Conservation (phyloP, 371 early-diverging fungal genomes). For the Zychaea mexicana region DNA sequence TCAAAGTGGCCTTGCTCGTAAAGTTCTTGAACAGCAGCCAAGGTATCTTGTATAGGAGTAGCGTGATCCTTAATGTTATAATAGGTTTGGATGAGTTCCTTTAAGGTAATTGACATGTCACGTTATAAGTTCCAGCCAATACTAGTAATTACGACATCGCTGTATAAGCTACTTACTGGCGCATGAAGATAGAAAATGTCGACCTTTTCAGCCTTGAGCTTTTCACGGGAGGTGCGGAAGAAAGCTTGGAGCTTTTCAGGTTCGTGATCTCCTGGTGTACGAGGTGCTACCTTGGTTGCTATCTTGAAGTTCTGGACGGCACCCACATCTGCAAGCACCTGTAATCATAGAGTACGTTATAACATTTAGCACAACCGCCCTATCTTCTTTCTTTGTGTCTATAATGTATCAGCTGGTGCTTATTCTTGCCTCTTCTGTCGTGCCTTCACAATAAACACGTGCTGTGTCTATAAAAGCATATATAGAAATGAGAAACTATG, state of each 20-base stretch:
- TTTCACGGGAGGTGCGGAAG: conserved; percentile 35
- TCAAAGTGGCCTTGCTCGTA: conserved; percentile 47
- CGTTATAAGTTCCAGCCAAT: no score
- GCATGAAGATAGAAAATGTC: conserved; percentile 59
- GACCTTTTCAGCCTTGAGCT: conserved; percentile 39
- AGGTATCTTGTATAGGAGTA: conserved; percentile 47
- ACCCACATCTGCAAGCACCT: conserved; percentile 42
- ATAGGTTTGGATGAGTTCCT: background rate
- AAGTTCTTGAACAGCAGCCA: conserved; percentile 44
- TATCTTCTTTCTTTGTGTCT: background rate
- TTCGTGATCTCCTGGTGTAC: conserved; percentile 50
- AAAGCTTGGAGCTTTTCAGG: conserved; percentile 48
- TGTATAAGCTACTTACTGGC: conserved; percentile 33
- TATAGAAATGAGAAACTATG: no score
- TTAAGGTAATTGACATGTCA: background rate
- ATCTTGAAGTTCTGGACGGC: conserved; percentile 33
- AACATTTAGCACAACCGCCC: background rate
- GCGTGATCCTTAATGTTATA: conserved; percentile 38
- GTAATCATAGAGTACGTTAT: background rate
- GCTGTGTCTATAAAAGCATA: conserved; percentile 34
- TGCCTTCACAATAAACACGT: conserved; percentile 48
- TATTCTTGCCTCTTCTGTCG: conserved; percentile 38
- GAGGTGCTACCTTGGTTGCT: conserved; percentile 64
- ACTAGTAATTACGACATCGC: background rate
- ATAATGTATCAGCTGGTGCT: background rate